Percentiles rank a stretch among this genome's conserved stretches.
These are phyloP conservation scores for Metschnikowia shivogae DNA, from an alignment of 805 yeast genomes.

Conservation along the genomic window DNA sequence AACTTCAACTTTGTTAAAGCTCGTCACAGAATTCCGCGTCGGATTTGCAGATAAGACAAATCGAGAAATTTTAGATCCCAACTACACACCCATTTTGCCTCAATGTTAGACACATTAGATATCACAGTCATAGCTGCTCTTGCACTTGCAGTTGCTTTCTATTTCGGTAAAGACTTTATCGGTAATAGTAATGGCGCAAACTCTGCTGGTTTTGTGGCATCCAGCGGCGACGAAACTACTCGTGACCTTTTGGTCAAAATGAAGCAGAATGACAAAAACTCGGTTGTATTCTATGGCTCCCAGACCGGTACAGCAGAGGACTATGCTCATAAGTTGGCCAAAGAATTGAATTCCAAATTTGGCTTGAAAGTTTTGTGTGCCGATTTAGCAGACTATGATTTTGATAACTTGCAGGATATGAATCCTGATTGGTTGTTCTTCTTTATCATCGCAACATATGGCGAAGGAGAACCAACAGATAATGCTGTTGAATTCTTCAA, in stretches of 20 bases:
- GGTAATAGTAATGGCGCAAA: slow-evolving; percentile 32
- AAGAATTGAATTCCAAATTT: slow-evolving; percentile 79
- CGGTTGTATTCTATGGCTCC: slow-evolving; percentile 82
- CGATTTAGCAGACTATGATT: slow-evolving; percentile 86
- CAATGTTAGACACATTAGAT: slow-evolving; percentile 68
- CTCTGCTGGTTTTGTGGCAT: slow-evolving; percentile 30
- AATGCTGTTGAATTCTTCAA: slow-evolving; percentile 80
- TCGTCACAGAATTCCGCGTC: slow-evolving; percentile 15
- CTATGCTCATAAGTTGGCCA: slow-evolving; percentile 84
- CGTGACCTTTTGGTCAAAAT: slow-evolving; percentile 60
- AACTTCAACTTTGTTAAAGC: not conserved
- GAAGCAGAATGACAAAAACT: slow-evolving; percentile 61
- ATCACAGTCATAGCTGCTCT: slow-evolving; percentile 61
- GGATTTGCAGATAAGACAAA: slow-evolving; percentile 6
- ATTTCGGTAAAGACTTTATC: slow-evolving; percentile 59
- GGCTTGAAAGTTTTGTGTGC: slow-evolving; percentile 80
- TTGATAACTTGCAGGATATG: slow-evolving; percentile 66
- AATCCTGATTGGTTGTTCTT: slow-evolving; percentile 50
- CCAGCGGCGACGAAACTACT: slow-evolving; percentile 25
- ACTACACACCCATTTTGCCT: not conserved
- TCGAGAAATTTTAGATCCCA: slow-evolving; percentile 58
- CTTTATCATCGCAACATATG: slow-evolving; percentile 87
- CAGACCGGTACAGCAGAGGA: slow-evolving; percentile 99
- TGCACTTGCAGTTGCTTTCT: slow-evolving; percentile 60
- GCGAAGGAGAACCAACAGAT: slow-evolving; percentile 98